Conservation (phyloP, 805 yeast genomes). For the Metschnikowia shivogae region DNA sequence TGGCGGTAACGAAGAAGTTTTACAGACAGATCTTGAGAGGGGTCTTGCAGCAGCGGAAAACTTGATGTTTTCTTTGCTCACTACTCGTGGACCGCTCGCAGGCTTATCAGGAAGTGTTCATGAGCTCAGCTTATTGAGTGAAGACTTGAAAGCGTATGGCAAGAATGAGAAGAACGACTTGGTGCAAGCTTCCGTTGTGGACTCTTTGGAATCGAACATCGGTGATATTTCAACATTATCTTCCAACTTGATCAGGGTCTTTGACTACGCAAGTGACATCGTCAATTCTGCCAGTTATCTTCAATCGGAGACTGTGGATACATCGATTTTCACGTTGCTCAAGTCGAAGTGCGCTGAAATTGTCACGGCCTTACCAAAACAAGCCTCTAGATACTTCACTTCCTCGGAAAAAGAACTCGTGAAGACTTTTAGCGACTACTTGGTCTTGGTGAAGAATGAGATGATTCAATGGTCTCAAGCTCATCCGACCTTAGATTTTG, state of each 20-base stretch:
- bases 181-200: constrained; percentile 15
- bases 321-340: constrained; percentile 8
- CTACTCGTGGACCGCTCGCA: constrained; percentile 46
- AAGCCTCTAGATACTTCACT: constrained; percentile 10
- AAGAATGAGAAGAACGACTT: constrained; percentile 11
- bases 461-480: constrained; percentile 33
- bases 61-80: constrained; percentile 53
- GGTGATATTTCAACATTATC: constrained; percentile 11
- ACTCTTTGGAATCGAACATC: constrained; percentile 19
- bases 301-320: constrained; percentile 1
- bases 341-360: constrained; percentile 2
- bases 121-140: constrained; percentile 13
- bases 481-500: constrained; percentile 36
- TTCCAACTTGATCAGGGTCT: constrained; percentile 8
- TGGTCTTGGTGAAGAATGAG: constrained; percentile 20
- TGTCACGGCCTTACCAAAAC: constrained; percentile 4
- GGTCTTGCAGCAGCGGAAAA: constrained; percentile 78
- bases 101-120: constrained; percentile 24
- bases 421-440: constrained; percentile 17
- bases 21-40: constrained; percentile 66
- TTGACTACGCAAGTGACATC: constrained; percentile 13
- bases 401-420: constrained; percentile 18
- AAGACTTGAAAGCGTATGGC: constrained; percentile 16
- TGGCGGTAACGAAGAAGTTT: constrained; percentile 66
- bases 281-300: constrained; percentile 7